Evolutionary conservation across 805 yeast genomes (phyloP), one percentile per base, ranked within the genome.

Genomic region (Yamadazyma endophytica): DNA sequence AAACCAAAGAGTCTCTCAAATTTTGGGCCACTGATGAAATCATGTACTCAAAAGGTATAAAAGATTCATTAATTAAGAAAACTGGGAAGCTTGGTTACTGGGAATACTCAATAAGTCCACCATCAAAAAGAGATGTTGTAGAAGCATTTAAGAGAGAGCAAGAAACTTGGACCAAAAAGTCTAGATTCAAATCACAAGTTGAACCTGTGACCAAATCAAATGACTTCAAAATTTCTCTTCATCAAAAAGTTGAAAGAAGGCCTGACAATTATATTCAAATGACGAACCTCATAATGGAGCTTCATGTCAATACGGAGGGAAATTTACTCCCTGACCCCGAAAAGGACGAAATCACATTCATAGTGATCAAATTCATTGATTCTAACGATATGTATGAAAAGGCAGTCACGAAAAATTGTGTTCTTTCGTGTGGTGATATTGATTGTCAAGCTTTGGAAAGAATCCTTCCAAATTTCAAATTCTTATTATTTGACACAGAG

Each of bases 281-380:
- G 46, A 66, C 81, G 0, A 64, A 76, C n/a, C 55, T 88, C 20
- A 61, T 72, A 5, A 40, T 86, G 33, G 97, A 90, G 46, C 49
- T 86, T 0, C 89, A 81, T 53, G 77, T 73, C 0, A 70, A 70
- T 26, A 71, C 82, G 0, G 51, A 75, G n/a, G 68, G 54, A 0
- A 62, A 56, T 6, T 52, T 62, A 8, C 33, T 48, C 6, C 90
- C 97, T 0, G 82, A 87, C 46, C 94, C 96, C 0, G 35, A 44
- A 3, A 25, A 42, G 1, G 95, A 90, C 52, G 61, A 72, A 1
- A 61, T 89, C 0, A 39, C 56, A 0, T 69, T 79, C 6, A 68
- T 88, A 0, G 70, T 82, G 41, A 88, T 90, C 82, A 65, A 63
- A 13, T 68, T 74, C 39, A 75, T 78, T 35, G 70, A 68, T 30